Evolutionary conservation across 768 basidiomycete species (phyloP).

Genomic region (Termitomyces sp.): DNA sequence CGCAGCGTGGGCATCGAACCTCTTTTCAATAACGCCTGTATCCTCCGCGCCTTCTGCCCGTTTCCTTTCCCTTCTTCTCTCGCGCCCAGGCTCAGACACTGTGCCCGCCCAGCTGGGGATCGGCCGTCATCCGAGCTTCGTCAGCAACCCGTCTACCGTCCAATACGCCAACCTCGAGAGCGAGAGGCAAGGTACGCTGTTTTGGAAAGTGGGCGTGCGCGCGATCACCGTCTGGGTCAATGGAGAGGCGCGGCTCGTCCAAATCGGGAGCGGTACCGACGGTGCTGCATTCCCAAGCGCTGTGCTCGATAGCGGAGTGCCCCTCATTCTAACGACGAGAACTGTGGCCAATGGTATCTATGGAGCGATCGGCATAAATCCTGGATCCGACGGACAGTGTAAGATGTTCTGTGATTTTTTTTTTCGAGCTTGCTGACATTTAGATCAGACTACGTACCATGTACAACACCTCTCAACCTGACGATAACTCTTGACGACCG

Average conservation of each 20-base stretch:
- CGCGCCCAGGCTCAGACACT: slow-evolving; percentile 55
- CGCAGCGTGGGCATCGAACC: slow-evolving; percentile 60
- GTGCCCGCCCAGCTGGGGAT: slow-evolving; percentile 62
- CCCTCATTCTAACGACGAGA: slow-evolving; percentile 56
- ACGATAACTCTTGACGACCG: slow-evolving; percentile 60
- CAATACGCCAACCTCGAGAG: slow-evolving; percentile 42
- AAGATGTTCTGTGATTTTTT: slow-evolving; percentile 19
- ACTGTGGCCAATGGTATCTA: slow-evolving; percentile 70
- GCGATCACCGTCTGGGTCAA: slow-evolving; percentile 59
- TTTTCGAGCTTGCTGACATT: neutral
- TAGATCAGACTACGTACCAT: slow-evolving; percentile 67
- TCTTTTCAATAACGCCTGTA: slow-evolving; percentile 61
- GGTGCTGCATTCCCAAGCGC: slow-evolving; percentile 50
- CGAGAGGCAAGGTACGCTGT: slow-evolving; percentile 35
- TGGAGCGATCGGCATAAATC: slow-evolving; percentile 61
- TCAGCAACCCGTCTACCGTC: slow-evolving; percentile 46
- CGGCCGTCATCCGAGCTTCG: slow-evolving; percentile 58
- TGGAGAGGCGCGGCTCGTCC: slow-evolving; percentile 32
- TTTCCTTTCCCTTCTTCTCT: slow-evolving; percentile 64
- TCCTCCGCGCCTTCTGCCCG: slow-evolving; percentile 47
- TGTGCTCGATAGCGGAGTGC: slow-evolving; percentile 69
- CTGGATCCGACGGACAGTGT: slow-evolving; percentile 61
- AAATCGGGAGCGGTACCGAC: slow-evolving; percentile 31
- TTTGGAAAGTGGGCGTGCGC: slow-evolving; percentile 57
- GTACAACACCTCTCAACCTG: slow-evolving; percentile 64